phyloP scores from a whole-genome alignment of 2,329 filamentous ascomycete species.

The Blastomyces parvus region DNA sequence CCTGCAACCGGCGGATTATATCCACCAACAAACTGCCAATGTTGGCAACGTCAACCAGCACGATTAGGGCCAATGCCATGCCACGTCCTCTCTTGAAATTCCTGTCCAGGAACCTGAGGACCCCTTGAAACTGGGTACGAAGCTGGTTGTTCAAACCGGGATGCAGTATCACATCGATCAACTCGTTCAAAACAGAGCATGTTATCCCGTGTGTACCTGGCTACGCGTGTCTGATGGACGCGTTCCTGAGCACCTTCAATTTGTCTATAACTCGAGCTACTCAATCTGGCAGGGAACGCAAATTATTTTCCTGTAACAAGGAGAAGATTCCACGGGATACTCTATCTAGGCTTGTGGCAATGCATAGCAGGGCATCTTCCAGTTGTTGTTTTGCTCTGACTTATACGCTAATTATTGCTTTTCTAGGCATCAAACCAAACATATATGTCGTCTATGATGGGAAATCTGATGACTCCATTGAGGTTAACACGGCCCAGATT shows the following conservation, averaged over 20 bases:
- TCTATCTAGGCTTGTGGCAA: constrained; percentile 9
- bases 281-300: constrained; percentile 2
- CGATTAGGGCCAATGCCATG: not conserved
- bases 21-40: too few species aligned
- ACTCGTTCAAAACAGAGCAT: constrained; percentile 11
- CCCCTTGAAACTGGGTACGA: constrained; percentile 6
- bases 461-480: not conserved
- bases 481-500: constrained; percentile 6
- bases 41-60: too few species aligned
- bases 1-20: not conserved
- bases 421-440: constrained; percentile 12
- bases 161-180: constrained; percentile 5
- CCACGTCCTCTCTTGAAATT: not conserved
- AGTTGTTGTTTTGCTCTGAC: not conserved
- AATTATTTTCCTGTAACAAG: constrained; percentile 3
- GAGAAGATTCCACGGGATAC: constrained; percentile 10
- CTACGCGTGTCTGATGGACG: constrained; percentile 10
- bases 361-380: constrained; percentile 9
- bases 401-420: not conserved
- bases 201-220: constrained; percentile 12
- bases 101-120: not conserved
- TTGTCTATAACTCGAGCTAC: constrained; percentile 10
- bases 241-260: constrained; percentile 7
- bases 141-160: constrained; percentile 6
- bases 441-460: constrained; percentile 12